phyloP scores from a whole-genome alignment of 2,329 filamentous ascomycete species.

The Diplocarpon mali region DNA sequence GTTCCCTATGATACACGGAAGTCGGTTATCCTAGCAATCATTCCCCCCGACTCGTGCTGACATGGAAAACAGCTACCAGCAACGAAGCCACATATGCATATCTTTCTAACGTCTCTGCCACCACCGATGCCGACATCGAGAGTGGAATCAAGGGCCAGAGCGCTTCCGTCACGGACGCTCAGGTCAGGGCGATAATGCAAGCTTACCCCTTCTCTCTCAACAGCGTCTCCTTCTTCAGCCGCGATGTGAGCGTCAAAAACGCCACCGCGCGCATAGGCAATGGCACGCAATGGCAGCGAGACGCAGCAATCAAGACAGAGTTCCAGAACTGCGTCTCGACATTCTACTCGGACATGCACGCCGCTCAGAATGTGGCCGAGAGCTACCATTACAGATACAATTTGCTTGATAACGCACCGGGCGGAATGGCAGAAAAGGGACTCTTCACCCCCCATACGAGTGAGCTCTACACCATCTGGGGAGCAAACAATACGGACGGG shows the following conservation, averaged over 20 bases:
- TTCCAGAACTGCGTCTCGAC: constrained; percentile 17
- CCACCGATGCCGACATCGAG: constrained; percentile 3
- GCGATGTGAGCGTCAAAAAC: constrained; percentile 17
- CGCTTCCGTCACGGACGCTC: constrained; percentile 4
- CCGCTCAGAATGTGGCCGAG: constrained; percentile 20
- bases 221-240: constrained; percentile 8
- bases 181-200: constrained; percentile 2
- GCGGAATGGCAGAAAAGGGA: constrained; percentile 27
- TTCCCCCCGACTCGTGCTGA: too few relatives aligned
- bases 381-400: constrained; percentile 33
- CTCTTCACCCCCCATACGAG: constrained; percentile 27
- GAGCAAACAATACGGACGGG: constrained; percentile 17
- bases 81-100: constrained; percentile 11
- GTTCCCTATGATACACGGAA: constrained; percentile 39
- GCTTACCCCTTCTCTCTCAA: constrained; percentile 9
- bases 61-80: background rate
- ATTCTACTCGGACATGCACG: constrained; percentile 31
- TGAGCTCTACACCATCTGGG: constrained; percentile 17
- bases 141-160: constrained; percentile 4
- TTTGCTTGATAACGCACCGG: constrained; percentile 3
- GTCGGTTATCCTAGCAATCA: background rate
- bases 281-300: constrained; percentile 18
- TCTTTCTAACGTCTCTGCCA: constrained; percentile 8
- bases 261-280: constrained; percentile 22
- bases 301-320: constrained; percentile 16